phyloP scores from a whole-genome alignment of 805 yeast species.

The Pichia eremophila region DNA sequence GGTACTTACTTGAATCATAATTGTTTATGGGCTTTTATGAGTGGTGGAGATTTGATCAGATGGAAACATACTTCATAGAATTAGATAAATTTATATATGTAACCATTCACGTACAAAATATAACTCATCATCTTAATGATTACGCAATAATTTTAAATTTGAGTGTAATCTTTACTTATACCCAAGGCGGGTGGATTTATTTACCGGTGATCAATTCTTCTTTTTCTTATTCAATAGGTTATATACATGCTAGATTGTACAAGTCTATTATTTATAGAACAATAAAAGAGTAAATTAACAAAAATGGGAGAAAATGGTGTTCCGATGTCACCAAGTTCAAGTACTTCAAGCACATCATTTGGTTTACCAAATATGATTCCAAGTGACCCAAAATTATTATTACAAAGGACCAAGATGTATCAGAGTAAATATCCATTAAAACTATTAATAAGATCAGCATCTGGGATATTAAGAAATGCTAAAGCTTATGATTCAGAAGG shows the following conservation, averaged over 20 bases:
- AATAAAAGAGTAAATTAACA: background rate
- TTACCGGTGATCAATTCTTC: no score
- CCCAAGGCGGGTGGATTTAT: no score
- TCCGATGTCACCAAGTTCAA: conserved; percentile 8
- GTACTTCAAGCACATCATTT: conserved; percentile 11
- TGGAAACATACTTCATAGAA: conserved; percentile 22
- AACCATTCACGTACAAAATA: no score
- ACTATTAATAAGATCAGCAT: conserved; percentile 48
- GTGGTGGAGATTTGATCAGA: conserved; percentile 30
- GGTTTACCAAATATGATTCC: conserved; percentile 12
- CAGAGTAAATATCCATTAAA: conserved; percentile 40
- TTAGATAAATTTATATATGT: no score
- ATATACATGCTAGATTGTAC: background rate
- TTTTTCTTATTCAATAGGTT: background rate
- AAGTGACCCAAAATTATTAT: conserved; percentile 29
- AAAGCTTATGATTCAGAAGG: conserved; percentile 34
- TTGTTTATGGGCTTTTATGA: conserved; percentile 29
- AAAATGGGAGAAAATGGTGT: conserved; percentile 1
- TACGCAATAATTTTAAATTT: no score
- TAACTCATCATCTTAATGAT: no score
- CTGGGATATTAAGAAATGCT: conserved; percentile 38
- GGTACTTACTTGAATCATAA: conserved; percentile 24
- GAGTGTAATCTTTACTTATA: no score
- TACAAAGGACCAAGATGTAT: conserved; percentile 40
- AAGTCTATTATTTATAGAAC: no score